Evolutionary conservation across 2,329 filamentous ascomycete species (phyloP), one percentile per base, ranked within the genome.

Genomic region (Amphichorda felina): DNA sequence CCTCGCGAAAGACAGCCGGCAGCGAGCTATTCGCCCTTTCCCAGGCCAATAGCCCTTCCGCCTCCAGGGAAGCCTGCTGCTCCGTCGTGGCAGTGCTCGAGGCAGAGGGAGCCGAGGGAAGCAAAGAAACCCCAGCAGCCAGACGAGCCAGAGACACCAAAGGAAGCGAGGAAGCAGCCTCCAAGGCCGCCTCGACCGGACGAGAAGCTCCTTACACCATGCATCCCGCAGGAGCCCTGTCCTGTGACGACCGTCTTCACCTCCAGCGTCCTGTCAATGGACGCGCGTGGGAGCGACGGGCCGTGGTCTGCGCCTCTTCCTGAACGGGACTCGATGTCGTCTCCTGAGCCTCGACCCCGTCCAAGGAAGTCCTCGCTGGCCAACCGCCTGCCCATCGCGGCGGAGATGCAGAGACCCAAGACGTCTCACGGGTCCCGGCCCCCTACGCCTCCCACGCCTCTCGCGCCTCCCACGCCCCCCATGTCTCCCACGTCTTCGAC

Each of bases 1-100:
- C 17, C 31, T 4, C 17, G 31, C 5, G 21, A 10, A 24, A 24
- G 21, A 10, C 33, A 49, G 40, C 39, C 49, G 8, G 41, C 46
- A 8, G 45, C 51, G 14, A 56, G 53, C 3, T 64, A 64, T 40
- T 63, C 63, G 2, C 51, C 62, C 27, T 65, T 63, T 39, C 62
- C 63, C 5, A 64, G 57, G 44, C 42, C 50, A n/a, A 40, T 49
- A 6, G 40, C 45, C 2, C 50, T 59, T 7, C 59, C 59, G 11
- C 54, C 59, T 28, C 50, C 54, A 24, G 51, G 46, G 27, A 37
- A 38, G 24, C 41, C 43, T 19, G 37, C 40, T 14, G 39, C 31
- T 33, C 50, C 50, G 8, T 54, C 51, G 33, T 54, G 51, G 51
- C 36, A 37, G 25, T 38, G 26, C 35, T 41, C 44, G 27, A 34